Percentiles rank a stretch among this genome's conserved stretches.
phyloP scores from a whole-genome alignment of 2,329 filamentous ascomycete species.

The Ophiostoma ulmi region DNA sequence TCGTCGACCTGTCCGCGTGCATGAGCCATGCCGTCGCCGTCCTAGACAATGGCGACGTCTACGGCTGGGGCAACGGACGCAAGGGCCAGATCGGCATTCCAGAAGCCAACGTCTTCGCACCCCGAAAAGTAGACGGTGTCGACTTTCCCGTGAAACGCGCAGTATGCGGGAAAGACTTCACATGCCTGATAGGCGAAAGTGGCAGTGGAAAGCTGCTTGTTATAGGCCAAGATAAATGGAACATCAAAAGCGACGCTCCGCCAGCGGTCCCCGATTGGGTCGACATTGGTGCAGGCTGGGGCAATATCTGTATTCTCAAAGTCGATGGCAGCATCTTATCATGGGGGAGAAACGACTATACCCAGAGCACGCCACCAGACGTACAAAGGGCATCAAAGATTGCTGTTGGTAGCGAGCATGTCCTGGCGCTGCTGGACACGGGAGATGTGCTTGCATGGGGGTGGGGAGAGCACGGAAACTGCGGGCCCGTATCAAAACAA shows the following conservation, averaged over 20 bases:
- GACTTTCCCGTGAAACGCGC: slow-evolving; percentile 61
- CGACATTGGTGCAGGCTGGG: slow-evolving; percentile 74
- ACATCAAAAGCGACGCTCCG: slow-evolving; percentile 55
- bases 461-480: slow-evolving; percentile 98
- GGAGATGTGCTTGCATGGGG: slow-evolving; percentile 79
- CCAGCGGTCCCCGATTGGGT: slow-evolving; percentile 52
- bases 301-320: slow-evolving; percentile 67
- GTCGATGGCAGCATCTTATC: slow-evolving; percentile 56
- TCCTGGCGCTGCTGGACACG: slow-evolving; percentile 61
- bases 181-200: slow-evolving; percentile 59
- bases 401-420: slow-evolving; percentile 87
- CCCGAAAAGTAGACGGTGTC: slow-evolving; percentile 54
- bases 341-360: slow-evolving; percentile 84
- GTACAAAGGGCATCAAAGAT: slow-evolving; percentile 53
- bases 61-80: slow-evolving; percentile 82
- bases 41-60: slow-evolving; percentile 68
- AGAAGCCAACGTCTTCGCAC: slow-evolving; percentile 49
- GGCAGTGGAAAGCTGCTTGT: slow-evolving; percentile 57
- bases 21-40: slow-evolving; percentile 75
- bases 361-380: slow-evolving; percentile 67
- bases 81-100: slow-evolving; percentile 75
- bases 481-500: slow-evolving; percentile 53
- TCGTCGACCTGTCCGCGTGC: slow-evolving; percentile 64
- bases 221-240: slow-evolving; percentile 72
- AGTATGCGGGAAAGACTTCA: slow-evolving; percentile 81